Percentiles rank a stretch among this genome's conserved stretches.
phyloP scores from a whole-genome alignment of 441 rosid genomes.

The Cnidoscolus chayamansa region DNA sequence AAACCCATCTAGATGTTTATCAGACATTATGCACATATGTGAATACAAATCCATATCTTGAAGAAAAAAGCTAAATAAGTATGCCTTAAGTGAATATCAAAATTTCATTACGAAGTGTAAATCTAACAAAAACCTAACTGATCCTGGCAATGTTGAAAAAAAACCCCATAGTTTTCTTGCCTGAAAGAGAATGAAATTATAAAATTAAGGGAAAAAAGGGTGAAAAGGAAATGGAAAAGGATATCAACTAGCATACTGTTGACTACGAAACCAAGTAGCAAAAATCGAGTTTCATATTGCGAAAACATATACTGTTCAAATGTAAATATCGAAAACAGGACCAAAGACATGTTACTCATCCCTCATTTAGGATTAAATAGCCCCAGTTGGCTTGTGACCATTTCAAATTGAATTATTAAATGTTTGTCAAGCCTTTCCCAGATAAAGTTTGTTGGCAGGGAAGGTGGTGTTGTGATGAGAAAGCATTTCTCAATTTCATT shows the following conservation, averaged over 20 bases:
- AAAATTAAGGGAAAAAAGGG: too few species aligned
- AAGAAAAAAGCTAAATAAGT: slow-evolving; percentile 3
- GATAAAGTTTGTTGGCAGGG: not conserved
- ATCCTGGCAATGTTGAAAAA: not conserved
- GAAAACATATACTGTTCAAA: too few species aligned
- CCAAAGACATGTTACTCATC: not conserved
- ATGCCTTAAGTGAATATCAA: not conserved
- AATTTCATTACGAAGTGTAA: not conserved
- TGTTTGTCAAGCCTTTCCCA: not conserved
- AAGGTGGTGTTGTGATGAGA: not conserved
- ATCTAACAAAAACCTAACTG: not conserved
- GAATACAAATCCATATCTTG: not conserved
- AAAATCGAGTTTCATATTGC: too few species aligned
- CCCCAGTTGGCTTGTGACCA: not conserved
- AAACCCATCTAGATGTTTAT: not conserved
- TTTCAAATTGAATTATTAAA: not conserved
- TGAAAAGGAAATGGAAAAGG: too few species aligned
- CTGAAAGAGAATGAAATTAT: too few species aligned
- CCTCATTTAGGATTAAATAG: too few species aligned
- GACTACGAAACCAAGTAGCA: too few species aligned
- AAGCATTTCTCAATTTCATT: not conserved
- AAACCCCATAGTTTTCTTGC: too few species aligned
- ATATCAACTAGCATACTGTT: too few species aligned
- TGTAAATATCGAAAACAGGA: not conserved
- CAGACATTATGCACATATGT: not conserved